These are phyloP conservation scores for Patellifolia procumbens DNA, from an alignment of 179 eudicot genomes.

Conservation along the genomic window DNA sequence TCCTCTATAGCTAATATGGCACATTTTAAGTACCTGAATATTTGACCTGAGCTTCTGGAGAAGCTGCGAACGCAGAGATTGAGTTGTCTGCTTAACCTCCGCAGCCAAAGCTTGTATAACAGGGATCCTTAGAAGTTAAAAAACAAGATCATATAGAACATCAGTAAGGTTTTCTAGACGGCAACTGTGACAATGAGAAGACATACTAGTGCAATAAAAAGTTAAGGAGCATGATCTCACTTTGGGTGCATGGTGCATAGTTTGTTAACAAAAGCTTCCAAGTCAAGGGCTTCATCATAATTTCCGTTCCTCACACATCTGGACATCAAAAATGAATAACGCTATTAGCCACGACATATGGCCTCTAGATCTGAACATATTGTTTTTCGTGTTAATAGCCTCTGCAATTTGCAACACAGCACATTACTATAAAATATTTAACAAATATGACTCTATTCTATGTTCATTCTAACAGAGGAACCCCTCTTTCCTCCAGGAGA, in stretches of 20 bases:
- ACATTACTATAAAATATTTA: neutral
- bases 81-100: conserved; percentile 93
- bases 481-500: neutral
- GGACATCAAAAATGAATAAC: conserved; percentile 12
- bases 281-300: conserved; percentile 94
- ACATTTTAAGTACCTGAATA: conserved; percentile 63
- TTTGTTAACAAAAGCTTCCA: conserved; percentile 93
- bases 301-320: conserved; percentile 99
- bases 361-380: too few species aligned
- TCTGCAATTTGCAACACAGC: too few species aligned
- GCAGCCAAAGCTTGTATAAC: conserved; percentile 86
- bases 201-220: conserved; percentile 11
- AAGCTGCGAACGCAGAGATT: conserved; percentile 95
- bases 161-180: conserved; percentile 16
- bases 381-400: too few species aligned
- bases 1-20: neutral
- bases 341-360: conserved; percentile 16
- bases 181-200: neutral
- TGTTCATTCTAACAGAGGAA: conserved; percentile 4
- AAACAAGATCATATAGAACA: conserved; percentile 3
- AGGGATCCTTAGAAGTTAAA: conserved; percentile 53
- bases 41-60: conserved; percentile 93
- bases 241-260: conserved; percentile 95
- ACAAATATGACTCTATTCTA: neutral
- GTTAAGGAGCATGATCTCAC: conserved; percentile 49